Conservation (phyloP, 108 stramenopile genomes). For the Nitzschia sp. region DNA sequence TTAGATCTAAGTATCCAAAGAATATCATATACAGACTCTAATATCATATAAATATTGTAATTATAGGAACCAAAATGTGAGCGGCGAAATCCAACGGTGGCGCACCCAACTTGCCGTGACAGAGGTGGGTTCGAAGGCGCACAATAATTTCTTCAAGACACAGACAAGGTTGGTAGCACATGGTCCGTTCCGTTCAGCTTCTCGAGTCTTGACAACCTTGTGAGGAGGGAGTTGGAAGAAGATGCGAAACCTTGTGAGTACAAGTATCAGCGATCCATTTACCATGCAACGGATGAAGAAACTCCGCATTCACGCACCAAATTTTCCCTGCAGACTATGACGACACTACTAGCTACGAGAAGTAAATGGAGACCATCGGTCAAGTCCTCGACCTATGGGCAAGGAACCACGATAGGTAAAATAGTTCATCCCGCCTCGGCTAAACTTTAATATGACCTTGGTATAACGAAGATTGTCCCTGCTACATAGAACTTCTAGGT, state of each 20-base stretch:
- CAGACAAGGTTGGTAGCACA: not conserved
- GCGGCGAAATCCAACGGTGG: not conserved
- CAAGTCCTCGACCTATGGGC: no score
- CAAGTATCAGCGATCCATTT: no score
- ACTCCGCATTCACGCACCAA: not conserved
- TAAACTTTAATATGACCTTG: no score
- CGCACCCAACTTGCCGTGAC: not conserved
- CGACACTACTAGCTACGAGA: not conserved
- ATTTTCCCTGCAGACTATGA: not conserved
- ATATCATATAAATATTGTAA: no score
- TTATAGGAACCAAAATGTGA: not conserved
- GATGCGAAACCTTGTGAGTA: no score
- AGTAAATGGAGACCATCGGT: no score
- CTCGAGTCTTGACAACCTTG: not conserved
- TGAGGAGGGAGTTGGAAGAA: not conserved
- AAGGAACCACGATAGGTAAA: no score
- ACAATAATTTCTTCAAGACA: not conserved
- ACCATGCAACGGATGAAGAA: not conserved
- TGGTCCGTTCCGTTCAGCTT: not conserved
- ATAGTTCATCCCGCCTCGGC: no score
- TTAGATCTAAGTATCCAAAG: conserved; percentile 1
- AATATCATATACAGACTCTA: not conserved
- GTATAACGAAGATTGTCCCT: no score
- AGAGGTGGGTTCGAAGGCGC: not conserved
- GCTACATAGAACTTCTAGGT: no score